These are phyloP conservation scores for Ogataea ganodermae DNA, from an alignment of 805 yeast species.

Conservation along the genomic window DNA sequence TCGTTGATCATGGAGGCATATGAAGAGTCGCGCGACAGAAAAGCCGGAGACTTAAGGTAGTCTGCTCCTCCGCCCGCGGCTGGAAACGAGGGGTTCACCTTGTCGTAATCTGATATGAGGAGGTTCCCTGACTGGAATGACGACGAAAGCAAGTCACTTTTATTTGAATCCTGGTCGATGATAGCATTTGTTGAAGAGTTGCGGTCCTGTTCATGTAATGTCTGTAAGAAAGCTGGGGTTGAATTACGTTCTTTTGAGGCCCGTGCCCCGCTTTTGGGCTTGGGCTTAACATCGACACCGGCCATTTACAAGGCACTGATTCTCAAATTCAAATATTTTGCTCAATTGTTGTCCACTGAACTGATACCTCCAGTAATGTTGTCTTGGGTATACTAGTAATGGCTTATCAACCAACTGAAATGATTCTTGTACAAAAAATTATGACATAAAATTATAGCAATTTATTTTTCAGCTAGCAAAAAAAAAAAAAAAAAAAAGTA, in stretches of 20 bases:
- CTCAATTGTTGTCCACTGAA: too few relatives aligned
- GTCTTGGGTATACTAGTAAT: too few relatives aligned
- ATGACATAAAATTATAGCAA: conserved; percentile 4
- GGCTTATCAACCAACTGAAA: too few relatives aligned
- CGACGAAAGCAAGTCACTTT: conserved; percentile 10
- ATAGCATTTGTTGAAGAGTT: conserved; percentile 10
- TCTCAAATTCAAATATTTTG: background rate
- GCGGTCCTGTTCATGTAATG: background rate
- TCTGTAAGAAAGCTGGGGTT: background rate
- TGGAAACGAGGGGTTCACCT: background rate
- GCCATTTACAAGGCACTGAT: background rate
- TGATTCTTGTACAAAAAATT: background rate
- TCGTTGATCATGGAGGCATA: conserved; percentile 12
- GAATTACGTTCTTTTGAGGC: background rate
- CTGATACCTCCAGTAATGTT: too few relatives aligned
- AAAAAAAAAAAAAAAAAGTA: conserved; percentile 3
- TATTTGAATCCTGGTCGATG: conserved; percentile 11
- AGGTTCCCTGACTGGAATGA: conserved; percentile 4
- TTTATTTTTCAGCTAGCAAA: background rate
- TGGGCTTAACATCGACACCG: background rate
- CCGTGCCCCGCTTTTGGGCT: background rate
- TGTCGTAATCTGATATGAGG: background rate
- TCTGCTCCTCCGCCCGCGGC: background rate
- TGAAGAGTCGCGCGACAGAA: conserved; percentile 9
- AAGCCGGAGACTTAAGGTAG: conserved; percentile 3